phyloP scores from a whole-genome alignment of 2,329 filamentous ascomycete genomes.

The Fusarium continuum region DNA sequence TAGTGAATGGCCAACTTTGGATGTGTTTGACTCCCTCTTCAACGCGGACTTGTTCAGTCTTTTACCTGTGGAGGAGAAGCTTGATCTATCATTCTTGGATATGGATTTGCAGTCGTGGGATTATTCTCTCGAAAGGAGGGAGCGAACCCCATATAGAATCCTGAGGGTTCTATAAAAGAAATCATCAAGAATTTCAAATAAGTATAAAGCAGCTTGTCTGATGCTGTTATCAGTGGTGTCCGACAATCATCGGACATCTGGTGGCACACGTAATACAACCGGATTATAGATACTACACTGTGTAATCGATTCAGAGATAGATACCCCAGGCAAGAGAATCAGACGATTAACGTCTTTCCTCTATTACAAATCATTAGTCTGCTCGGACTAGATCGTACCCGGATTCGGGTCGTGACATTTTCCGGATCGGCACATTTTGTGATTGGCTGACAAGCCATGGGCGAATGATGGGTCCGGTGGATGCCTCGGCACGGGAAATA shows the following conservation, averaged over 20 bases:
- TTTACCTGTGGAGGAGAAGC: background rate
- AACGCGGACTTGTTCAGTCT: conserved; percentile 13
- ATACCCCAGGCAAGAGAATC: too few species aligned
- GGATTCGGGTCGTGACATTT: background rate
- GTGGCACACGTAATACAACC: too few species aligned
- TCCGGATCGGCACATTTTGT: conserved; percentile 1
- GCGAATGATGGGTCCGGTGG: conserved; percentile 9
- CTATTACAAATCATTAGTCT: background rate
- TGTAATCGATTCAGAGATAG: too few species aligned
- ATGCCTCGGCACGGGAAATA: conserved; percentile 14
- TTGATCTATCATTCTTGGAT: background rate
- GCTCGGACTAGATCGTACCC: background rate
- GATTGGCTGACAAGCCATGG: background rate
- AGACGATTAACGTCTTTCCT: too few species aligned
- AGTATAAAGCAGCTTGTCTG: too few species aligned
- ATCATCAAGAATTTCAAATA: too few species aligned
- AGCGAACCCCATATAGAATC: too few species aligned
- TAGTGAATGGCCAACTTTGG: background rate
- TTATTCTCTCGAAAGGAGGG: too few species aligned
- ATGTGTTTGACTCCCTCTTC: conserved; percentile 7
- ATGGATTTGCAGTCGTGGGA: background rate
- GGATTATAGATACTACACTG: too few species aligned
- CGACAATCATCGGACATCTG: too few species aligned
- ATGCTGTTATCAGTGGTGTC: too few species aligned
- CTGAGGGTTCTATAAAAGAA: too few species aligned